These are phyloP conservation scores for Apiospora arundinis DNA, from an alignment of 2,329 filamentous ascomycete species.

Conservation along the genomic window DNA sequence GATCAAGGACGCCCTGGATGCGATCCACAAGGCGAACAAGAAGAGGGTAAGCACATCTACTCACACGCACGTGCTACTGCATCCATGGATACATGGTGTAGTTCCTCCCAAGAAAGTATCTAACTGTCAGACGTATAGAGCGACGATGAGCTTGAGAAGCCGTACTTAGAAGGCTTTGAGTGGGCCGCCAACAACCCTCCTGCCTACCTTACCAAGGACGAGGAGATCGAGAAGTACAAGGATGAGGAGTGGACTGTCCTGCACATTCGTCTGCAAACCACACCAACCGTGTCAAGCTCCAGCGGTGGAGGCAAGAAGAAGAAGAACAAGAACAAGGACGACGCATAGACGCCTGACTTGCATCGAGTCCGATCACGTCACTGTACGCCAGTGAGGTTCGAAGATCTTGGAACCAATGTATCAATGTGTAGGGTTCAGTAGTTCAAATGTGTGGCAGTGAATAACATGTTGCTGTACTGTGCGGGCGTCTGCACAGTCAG, in stretches of 20 bases:
- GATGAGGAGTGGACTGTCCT: constrained; percentile 89
- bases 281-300: constrained; percentile 47
- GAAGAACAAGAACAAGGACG: constrained; percentile 60
- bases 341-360: constrained; percentile 26
- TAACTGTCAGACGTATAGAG: background rate
- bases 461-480: background rate
- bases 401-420: background rate
- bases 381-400: background rate
- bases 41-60: constrained; percentile 73
- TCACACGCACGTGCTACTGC: constrained; percentile 5
- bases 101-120: background rate
- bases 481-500: background rate
- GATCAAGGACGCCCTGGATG: constrained; percentile 95
- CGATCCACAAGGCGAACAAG: constrained; percentile 95
- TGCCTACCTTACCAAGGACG: constrained; percentile 30
- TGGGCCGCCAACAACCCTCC: constrained; percentile 59
- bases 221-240: constrained; percentile 56
- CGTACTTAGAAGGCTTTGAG: constrained; percentile 92
- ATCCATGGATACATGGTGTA: constrained; percentile 5
- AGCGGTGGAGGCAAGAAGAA: constrained; percentile 70
- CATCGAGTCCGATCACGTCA: background rate
- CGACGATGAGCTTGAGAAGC: constrained; percentile 88
- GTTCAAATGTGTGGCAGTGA: background rate
- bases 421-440: background rate
- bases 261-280: constrained; percentile 79